Conservation (phyloP, 2,329 filamentous ascomycete species). For the Ambrosiella beaveri region DNA sequence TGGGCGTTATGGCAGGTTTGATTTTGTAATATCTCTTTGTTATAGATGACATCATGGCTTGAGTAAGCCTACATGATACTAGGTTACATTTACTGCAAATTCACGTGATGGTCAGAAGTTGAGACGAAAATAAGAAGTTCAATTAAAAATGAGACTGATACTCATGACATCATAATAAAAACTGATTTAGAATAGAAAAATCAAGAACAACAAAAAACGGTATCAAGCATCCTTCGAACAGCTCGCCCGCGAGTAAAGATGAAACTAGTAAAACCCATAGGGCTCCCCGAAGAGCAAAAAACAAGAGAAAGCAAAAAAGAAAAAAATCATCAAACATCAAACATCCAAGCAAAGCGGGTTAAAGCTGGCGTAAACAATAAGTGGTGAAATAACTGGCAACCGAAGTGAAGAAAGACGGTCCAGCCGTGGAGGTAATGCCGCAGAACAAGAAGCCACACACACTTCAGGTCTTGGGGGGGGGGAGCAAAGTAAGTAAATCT, state of each 20-base stretch:
- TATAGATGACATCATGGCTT: not conserved
- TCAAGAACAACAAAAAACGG: not conserved
- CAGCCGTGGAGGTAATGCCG: not conserved
- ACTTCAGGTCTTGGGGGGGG: not conserved
- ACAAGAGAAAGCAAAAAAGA: constrained; percentile 1
- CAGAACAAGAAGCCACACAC: not conserved
- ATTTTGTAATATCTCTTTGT: not conserved
- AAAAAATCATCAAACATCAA: not conserved
- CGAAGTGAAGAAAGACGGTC: too few species aligned
- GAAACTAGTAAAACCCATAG: not conserved
- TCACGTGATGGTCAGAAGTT: not conserved
- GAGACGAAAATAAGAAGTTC: not conserved
- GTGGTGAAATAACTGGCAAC: too few species aligned
- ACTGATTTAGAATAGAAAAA: not conserved
- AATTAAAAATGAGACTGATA: not conserved
- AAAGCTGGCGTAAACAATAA: too few species aligned
- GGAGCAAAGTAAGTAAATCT: not conserved
- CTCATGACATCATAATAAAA: not conserved
- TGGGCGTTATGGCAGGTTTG: not conserved
- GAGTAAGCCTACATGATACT: not conserved
- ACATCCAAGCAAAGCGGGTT: too few species aligned
- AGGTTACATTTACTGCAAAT: not conserved
- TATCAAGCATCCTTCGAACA: not conserved
- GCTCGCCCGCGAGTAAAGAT: not conserved
- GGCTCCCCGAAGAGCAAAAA: constrained; percentile 2